These are phyloP conservation scores for Colletotrichum sublineola DNA, from an alignment of 2,329 filamentous ascomycete genomes.

Conservation along the genomic window DNA sequence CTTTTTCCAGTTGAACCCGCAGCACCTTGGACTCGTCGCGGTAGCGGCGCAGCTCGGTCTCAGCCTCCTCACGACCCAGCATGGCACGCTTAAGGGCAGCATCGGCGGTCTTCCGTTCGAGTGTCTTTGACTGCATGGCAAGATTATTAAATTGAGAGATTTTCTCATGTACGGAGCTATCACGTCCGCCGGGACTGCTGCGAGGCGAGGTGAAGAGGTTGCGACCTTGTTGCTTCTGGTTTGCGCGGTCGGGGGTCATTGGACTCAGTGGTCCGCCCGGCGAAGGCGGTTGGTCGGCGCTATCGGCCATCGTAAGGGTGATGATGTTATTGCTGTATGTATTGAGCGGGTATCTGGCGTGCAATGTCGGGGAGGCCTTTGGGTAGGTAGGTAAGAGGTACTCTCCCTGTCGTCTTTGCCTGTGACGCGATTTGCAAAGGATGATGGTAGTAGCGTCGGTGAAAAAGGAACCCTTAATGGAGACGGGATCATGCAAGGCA, in stretches of 20 bases:
- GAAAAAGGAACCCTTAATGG: conserved; percentile 18
- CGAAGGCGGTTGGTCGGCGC: conserved; percentile 65
- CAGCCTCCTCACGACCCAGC: conserved; percentile 78
- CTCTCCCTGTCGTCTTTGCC: conserved; percentile 6
- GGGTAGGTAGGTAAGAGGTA: not conserved
- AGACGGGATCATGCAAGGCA: conserved; percentile 35
- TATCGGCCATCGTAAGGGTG: conserved; percentile 56
- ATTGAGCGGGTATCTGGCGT: not conserved
- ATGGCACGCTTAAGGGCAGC: conserved; percentile 76
- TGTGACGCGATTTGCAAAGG: not conserved
- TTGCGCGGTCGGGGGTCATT: conserved; percentile 74
- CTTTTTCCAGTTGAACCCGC: conserved; percentile 72
- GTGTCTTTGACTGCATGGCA: conserved; percentile 69
- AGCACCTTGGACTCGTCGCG: conserved; percentile 71
- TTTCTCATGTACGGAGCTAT: conserved; percentile 74
- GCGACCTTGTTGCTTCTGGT: conserved; percentile 59
- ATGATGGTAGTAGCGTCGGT: conserved; percentile 21
- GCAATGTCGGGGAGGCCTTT: not conserved
- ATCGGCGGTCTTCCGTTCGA: conserved; percentile 75
- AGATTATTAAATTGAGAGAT: conserved; percentile 81
- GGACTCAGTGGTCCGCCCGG: conserved; percentile 68
- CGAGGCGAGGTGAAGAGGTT: conserved; percentile 54
- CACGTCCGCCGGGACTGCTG: conserved; percentile 57
- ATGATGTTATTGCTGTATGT: conserved; percentile 6
- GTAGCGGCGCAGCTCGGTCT: conserved; percentile 74